Base-by-base conservation (phyloP, 768 basidiomycete genomes). In the Boletus reticulatus region DNA sequence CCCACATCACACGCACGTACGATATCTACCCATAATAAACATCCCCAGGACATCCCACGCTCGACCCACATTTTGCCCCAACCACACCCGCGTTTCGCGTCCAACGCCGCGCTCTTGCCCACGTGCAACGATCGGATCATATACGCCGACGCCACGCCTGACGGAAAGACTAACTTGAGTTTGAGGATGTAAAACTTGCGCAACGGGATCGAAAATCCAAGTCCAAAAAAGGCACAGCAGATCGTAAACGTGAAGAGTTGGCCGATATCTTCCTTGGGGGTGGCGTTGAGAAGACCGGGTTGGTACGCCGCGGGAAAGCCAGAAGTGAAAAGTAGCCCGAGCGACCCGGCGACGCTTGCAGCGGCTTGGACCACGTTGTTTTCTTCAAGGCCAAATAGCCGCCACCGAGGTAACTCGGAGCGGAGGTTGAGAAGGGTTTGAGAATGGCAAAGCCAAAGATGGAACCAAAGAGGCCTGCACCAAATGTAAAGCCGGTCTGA, bases 341-440 rank as follows among this genome's bases (percentile, higher is more conserved):
- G 67, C 27, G 80, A 82, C 52, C 84, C 84, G 38, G 85, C 72
- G 46, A 84, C 78, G 71, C 61, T 61, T 45, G 62, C 59, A 48
- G 63, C 59, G 52, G 61, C 48, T 43, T 62, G 47, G 6, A 59
- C 48, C 27, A 59, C 38, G 42, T 58, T 57, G 63, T 86, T 85
- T 67, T 87, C 85, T 67, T 85, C 85, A 13, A 83, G 84, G 27
- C 82, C 81, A 66, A 84, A 84, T 78, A 72, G 14, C 83, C 86
- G 14, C 83, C 81, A 31, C 57, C 59, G 20, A 83, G 69, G 43
- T 79, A 63, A 29, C 69, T 67, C 1, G 82, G 82, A 24, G 81
- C 56, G 8, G 77, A 67, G 50, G 70, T 80, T 19, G 81, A 80
- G 27, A 85, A 50, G 1, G 83, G 78, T 58, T 85, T 83, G 51